Evolutionary conservation across 495 filamentous ascomycete genomes (phyloP).

Genomic region (Podospora didyma): DNA sequence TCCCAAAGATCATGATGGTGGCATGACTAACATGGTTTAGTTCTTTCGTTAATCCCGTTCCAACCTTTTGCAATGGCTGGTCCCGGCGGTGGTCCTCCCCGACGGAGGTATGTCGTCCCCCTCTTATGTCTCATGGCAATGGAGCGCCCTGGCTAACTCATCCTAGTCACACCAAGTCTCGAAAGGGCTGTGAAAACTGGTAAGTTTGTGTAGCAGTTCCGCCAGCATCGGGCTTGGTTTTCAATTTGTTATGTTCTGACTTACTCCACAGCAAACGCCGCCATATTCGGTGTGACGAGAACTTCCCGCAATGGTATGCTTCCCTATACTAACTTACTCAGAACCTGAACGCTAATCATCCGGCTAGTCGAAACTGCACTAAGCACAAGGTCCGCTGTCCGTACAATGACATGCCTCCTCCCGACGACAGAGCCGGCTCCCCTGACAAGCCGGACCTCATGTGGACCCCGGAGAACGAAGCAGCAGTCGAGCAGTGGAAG

Average conservation of each 20-base stretch:
- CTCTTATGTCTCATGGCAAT: constrained; percentile 2
- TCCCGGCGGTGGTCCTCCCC: constrained; percentile 67
- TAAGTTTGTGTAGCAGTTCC: constrained; percentile 20
- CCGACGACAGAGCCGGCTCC: constrained; percentile 60
- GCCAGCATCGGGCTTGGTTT: background rate
- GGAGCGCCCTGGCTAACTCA: constrained; percentile 13
- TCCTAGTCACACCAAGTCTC: constrained; percentile 89
- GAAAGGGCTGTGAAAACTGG: constrained; percentile 95
- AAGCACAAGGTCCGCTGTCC: constrained; percentile 98
- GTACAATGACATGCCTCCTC: constrained; percentile 77
- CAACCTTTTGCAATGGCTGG: constrained; percentile 58
- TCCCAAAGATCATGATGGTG: background rate
- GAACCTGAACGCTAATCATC: constrained; percentile 23
- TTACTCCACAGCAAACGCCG: constrained; percentile 66
- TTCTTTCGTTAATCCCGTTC: constrained; percentile 38
- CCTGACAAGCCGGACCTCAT: constrained; percentile 74
- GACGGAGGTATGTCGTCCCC: constrained; percentile 49
- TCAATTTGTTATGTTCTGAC: constrained; percentile 16
- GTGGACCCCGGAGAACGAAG: constrained; percentile 78
- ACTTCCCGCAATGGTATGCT: constrained; percentile 90
- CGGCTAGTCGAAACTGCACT: constrained; percentile 84
- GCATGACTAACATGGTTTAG: constrained; percentile 21
- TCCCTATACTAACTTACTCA: background rate
- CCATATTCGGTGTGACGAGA: constrained; percentile 97
- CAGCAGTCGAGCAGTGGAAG: constrained; percentile 77